Conservation (phyloP, 768 basidiomycete genomes). For the Lepiota brunneoincarnata region DNA sequence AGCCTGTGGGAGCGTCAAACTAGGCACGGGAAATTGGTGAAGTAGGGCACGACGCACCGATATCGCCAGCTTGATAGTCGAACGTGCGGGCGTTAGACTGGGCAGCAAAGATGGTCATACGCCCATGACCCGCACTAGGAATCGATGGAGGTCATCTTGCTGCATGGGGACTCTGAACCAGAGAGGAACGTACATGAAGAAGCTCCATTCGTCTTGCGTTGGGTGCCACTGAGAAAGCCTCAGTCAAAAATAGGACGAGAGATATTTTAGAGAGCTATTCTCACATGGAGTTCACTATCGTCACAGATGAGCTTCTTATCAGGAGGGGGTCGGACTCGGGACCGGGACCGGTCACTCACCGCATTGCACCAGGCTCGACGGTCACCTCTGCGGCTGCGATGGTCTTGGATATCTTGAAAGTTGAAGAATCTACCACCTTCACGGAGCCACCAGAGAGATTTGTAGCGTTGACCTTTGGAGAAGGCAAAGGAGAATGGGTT, state of each 20-base stretch:
- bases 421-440: constrained; percentile 50
- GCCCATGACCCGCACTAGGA: constrained; percentile 47
- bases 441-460: constrained; percentile 44
- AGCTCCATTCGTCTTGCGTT: constrained; percentile 63
- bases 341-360: constrained; percentile 27
- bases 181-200: constrained; percentile 43
- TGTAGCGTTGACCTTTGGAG: constrained; percentile 43
- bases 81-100: constrained; percentile 53
- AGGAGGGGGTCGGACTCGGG: neutral
- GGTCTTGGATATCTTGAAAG: constrained; percentile 48
- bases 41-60: constrained; percentile 33
- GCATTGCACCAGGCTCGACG: constrained; percentile 54
- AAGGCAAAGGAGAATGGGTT: constrained; percentile 46
- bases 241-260: neutral
- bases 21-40: neutral
- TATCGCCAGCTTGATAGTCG: constrained; percentile 62
- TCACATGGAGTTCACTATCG: constrained; percentile 53
- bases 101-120: constrained; percentile 57
- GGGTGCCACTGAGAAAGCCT: constrained; percentile 58
- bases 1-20: constrained; percentile 30
- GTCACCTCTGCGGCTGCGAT: constrained; percentile 58
- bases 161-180: neutral
- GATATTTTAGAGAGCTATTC: constrained; percentile 11
- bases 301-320: neutral
- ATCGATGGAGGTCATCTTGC: constrained; percentile 3